A percentile compares a stretch with the other conserved stretches of the same genome.
Conservation (phyloP, 2,329 filamentous ascomycete species). For the Aspergillus phoenicis region DNA sequence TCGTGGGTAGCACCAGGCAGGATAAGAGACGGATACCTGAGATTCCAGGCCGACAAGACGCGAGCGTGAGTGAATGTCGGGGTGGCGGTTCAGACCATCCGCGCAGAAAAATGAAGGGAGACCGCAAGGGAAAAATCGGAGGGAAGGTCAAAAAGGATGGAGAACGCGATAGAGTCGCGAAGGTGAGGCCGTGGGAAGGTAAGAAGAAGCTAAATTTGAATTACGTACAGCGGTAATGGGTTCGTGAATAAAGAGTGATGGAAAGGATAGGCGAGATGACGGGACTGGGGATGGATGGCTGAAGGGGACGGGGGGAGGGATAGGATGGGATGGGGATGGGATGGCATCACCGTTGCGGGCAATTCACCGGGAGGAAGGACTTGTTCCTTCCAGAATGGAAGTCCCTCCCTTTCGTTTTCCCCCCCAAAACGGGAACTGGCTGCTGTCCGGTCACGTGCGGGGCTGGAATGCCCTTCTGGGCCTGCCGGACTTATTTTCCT, state of each 20-base stretch:
- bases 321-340: not conserved
- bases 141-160: slow-evolving; percentile 7
- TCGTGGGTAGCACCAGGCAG: slow-evolving; percentile 13
- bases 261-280: not conserved
- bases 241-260: not conserved
- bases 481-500: no score
- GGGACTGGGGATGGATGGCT: not conserved
- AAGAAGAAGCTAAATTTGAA: slow-evolving; percentile 1
- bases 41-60: not conserved
- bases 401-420: not conserved
- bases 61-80: slow-evolving; percentile 14
- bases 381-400: not conserved
- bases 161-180: slow-evolving; percentile 11
- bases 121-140: slow-evolving; percentile 11
- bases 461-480: not conserved
- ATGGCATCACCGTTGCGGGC: not conserved
- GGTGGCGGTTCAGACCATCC: slow-evolving; percentile 25
- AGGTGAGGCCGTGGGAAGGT: not conserved
- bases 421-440: not conserved
- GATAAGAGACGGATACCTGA: slow-evolving; percentile 1
- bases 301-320: not conserved
- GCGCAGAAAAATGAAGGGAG: slow-evolving; percentile 24
- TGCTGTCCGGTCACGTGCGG: not conserved
- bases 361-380: no score
- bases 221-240: not conserved